phyloP scores from a whole-genome alignment of 2,329 filamentous ascomycete genomes.

The Exophiala dermatitidis region DNA sequence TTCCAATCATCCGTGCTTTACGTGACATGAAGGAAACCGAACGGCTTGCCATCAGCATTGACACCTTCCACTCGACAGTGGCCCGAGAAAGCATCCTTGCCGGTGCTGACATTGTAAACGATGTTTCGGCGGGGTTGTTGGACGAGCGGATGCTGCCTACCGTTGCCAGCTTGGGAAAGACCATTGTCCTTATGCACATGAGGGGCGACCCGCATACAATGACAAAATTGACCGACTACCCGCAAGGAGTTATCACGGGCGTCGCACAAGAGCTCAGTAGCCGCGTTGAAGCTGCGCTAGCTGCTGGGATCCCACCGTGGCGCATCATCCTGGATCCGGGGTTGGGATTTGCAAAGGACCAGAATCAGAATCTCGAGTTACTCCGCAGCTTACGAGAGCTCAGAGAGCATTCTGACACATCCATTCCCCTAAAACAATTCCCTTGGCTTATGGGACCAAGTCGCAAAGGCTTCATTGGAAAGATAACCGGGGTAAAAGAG shows the following conservation, averaged over 20 bases:
- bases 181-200: conserved; percentile 88
- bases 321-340: conserved; percentile 91
- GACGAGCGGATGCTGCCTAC: conserved; percentile 77
- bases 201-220: conserved; percentile 80
- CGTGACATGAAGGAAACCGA: conserved; percentile 52
- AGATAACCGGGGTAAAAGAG: conserved; percentile 66
- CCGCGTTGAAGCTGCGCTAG: conserved; percentile 68
- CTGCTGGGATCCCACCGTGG: conserved; percentile 80
- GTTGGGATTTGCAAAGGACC: conserved; percentile 84
- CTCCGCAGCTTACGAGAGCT: conserved; percentile 61
- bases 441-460: conserved; percentile 89
- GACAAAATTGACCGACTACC: conserved; percentile 62
- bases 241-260: conserved; percentile 57
- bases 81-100: conserved; percentile 67
- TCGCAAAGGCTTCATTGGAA: conserved; percentile 82
- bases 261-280: conserved; percentile 61
- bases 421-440: conserved; percentile 54
- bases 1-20: conserved; percentile 71
- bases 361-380: conserved; percentile 72
- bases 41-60: conserved; percentile 70
- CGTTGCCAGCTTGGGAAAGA: conserved; percentile 68
- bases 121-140: conserved; percentile 74
- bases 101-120: conserved; percentile 90
- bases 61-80: conserved; percentile 84
- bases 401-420: conserved; percentile 57